Percentiles rank a stretch among this genome's conserved stretches.
phyloP scores from a whole-genome alignment of 768 basidiomycete species.

The Tricholomella constricta region DNA sequence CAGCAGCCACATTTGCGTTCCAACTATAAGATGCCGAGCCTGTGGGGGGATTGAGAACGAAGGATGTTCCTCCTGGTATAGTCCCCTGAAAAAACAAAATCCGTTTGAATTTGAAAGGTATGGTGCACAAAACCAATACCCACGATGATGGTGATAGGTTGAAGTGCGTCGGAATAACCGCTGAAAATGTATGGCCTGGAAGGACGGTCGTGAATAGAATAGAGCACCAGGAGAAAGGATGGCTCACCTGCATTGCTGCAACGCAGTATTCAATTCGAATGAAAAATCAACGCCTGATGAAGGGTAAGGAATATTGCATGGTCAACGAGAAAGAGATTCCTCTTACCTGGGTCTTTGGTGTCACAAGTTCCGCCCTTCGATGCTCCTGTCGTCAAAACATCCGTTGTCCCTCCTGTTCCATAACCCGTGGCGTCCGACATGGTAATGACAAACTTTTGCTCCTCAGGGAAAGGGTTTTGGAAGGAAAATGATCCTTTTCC shows the following conservation, averaged over 20 bases:
- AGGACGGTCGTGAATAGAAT: conserved; percentile 1
- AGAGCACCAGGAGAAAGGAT: conserved; percentile 1
- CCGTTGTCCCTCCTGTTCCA: conserved; percentile 61
- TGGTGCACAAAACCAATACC: conserved; percentile 19
- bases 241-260: conserved; percentile 64
- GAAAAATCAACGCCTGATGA: conserved; percentile 41
- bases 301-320: conserved; percentile 2
- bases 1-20: conserved; percentile 57
- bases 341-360: conserved; percentile 42
- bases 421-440: conserved; percentile 78
- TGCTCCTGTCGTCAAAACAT: conserved; percentile 48
- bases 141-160: conserved; percentile 59
- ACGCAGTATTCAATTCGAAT: conserved; percentile 51
- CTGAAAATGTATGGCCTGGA: conserved; percentile 49
- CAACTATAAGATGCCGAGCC: conserved; percentile 49
- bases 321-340: conserved; percentile 9
- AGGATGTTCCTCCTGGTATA: conserved; percentile 61
- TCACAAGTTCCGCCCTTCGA: conserved; percentile 54
- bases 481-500: conserved; percentile 54
- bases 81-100: conserved; percentile 44
- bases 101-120: neutral
- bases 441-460: conserved; percentile 48
- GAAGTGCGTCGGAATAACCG: conserved; percentile 43
- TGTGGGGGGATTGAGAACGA: conserved; percentile 43
- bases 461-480: conserved; percentile 43